A percentile compares a stretch with the other conserved stretches of the same genome.
phyloP scores from a whole-genome alignment of 805 yeast species.

The Saccharomyces mikatae region DNA sequence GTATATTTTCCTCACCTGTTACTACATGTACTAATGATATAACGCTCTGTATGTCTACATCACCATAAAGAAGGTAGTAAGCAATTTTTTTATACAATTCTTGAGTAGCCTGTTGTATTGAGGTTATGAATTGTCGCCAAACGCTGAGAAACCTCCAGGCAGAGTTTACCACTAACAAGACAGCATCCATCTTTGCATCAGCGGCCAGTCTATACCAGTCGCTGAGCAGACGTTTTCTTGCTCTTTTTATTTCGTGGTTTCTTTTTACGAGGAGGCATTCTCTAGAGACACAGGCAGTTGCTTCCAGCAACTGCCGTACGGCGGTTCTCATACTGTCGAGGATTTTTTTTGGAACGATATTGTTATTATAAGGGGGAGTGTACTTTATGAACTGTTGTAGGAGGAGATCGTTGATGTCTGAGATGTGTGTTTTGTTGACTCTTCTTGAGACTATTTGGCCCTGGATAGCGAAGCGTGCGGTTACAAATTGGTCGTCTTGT shows the following conservation, averaged over 20 bases:
- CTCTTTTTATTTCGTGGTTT: conserved; percentile 50
- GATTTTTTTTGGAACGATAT: neutral
- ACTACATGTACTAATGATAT: neutral
- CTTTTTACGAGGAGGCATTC: conserved; percentile 61
- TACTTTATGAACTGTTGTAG: neutral
- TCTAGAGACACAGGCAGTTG: conserved; percentile 68
- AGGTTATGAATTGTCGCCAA: conserved; percentile 38
- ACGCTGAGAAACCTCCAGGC: conserved; percentile 56
- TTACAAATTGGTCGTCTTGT: neutral
- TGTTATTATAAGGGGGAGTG: neutral
- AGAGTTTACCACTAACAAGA: conserved; percentile 58
- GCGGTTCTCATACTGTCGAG: neutral
- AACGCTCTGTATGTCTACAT: neutral
- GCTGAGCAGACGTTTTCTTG: conserved; percentile 61
- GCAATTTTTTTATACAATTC: conserved; percentile 29
- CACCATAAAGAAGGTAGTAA: neutral
- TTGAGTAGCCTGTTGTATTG: conserved; percentile 44
- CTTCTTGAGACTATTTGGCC: neutral
- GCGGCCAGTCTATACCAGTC: conserved; percentile 77
- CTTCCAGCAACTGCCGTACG: conserved; percentile 38
- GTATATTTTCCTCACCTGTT: neutral
- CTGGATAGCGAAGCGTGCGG: neutral
- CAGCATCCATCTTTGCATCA: conserved; percentile 67
- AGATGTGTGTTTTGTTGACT: neutral
- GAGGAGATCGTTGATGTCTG: neutral